Evolutionary conservation across 148 eudicot species (phyloP).

Genomic region (Agrostemma githago): DNA sequence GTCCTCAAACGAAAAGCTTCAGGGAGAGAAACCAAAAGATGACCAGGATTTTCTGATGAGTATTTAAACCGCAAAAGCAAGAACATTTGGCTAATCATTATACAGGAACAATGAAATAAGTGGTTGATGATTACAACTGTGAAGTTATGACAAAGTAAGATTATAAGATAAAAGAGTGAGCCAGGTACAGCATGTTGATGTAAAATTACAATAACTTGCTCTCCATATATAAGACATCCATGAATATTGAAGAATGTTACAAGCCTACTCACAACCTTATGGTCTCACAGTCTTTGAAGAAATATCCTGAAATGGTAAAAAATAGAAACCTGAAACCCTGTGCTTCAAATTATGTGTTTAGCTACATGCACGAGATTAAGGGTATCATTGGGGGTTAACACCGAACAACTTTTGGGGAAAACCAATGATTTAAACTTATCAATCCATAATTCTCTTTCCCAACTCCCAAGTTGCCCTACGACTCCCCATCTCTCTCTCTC

Average conservation of each 20-base stretch:
- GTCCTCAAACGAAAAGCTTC: neutral
- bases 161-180: neutral
- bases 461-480: neutral
- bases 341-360: no score
- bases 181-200: neutral
- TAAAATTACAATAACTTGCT: neutral
- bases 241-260: neutral
- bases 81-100: neutral
- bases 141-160: neutral
- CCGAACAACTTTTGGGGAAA: neutral
- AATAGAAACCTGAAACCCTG: neutral
- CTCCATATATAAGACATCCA: neutral
- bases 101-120: neutral
- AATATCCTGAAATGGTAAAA: neutral
- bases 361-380: no score
- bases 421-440: neutral
- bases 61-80: neutral
- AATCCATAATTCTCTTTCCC: neutral
- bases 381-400: neutral
- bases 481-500: neutral
- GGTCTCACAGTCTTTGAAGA: neutral
- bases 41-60: neutral
- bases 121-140: neutral
- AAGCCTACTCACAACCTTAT: constrained; percentile 3
- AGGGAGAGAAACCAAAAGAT: neutral